These are phyloP conservation scores for Trichoderma aggressivum DNA, from an alignment of 2,329 filamentous ascomycete genomes.

Conservation along the genomic window DNA sequence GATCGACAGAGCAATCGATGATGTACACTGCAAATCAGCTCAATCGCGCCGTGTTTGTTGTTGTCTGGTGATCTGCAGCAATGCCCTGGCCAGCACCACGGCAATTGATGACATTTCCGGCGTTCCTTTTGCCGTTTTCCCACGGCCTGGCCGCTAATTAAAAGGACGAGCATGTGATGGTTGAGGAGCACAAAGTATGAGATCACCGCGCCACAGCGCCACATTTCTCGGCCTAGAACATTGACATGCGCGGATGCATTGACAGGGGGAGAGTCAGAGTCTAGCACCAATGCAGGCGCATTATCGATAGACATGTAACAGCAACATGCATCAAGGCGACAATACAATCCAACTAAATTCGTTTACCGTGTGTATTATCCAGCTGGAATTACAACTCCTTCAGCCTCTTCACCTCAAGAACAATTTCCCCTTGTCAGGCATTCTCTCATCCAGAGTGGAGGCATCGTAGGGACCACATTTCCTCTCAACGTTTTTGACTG, in stretches of 20 bases:
- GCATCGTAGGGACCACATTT: neutral
- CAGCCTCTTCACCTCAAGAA: neutral
- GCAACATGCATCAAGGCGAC: neutral
- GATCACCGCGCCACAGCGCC: conserved; percentile 18
- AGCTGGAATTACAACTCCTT: neutral
- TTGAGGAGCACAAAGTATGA: conserved; percentile 11
- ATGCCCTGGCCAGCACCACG: neutral
- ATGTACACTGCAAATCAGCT: neutral
- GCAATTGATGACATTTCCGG: conserved; percentile 13
- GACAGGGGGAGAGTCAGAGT: neutral
- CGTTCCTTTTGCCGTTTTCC: neutral
- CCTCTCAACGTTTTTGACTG: conserved; percentile 11
- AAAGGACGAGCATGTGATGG: conserved; percentile 19
- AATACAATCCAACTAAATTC: neutral
- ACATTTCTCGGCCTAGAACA: neutral
- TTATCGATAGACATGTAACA: conserved; percentile 2
- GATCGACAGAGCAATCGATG: too few relatives aligned
- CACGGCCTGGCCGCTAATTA: conserved; percentile 15
- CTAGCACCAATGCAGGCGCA: neutral
- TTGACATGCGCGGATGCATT: neutral
- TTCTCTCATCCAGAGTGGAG: neutral
- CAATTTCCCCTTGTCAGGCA: neutral
- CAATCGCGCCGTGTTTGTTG: neutral
- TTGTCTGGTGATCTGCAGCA: neutral
- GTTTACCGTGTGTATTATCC: neutral